A percentile compares a stretch with the other conserved stretches of the same genome.
These are phyloP conservation scores for Gleditsia sinensis DNA, from an alignment of 306 rosid species.

Conservation along the genomic window DNA sequence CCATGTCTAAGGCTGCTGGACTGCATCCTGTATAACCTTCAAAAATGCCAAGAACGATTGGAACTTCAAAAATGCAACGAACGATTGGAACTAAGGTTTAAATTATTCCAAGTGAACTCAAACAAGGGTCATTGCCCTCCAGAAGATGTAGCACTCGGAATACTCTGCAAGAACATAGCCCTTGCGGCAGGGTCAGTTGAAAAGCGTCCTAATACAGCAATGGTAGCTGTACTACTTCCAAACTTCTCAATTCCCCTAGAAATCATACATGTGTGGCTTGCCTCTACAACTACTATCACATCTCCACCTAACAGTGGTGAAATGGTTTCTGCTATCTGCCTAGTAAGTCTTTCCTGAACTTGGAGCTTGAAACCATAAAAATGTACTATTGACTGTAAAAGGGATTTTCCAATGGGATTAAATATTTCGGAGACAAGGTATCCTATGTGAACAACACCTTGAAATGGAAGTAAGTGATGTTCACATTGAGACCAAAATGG, in stretches of 20 bases:
- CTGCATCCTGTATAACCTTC: neutral
- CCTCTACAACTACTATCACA: slow-evolving; percentile 91
- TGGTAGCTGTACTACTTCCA: slow-evolving; percentile 90
- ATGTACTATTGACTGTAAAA: slow-evolving; percentile 72
- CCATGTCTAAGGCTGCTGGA: slow-evolving; percentile 10
- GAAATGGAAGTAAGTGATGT: slow-evolving; percentile 94
- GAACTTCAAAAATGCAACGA: slow-evolving; percentile 10
- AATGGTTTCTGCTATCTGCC: slow-evolving; percentile 91
- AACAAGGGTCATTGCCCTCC: slow-evolving; percentile 39
- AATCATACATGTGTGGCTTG: slow-evolving; percentile 94
- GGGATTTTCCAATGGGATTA: slow-evolving; percentile 62
- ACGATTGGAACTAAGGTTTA: neutral
- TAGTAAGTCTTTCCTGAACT: slow-evolving; percentile 95
- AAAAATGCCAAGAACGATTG: slow-evolving; percentile 11
- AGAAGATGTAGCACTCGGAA: slow-evolving; percentile 51
- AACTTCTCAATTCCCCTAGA: slow-evolving; percentile 92
- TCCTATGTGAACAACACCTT: slow-evolving; percentile 90
- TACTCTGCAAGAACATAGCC: slow-evolving; percentile 74
- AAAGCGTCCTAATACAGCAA: slow-evolving; percentile 77
- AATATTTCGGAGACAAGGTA: slow-evolving; percentile 50
- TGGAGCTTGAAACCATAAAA: slow-evolving; percentile 96
- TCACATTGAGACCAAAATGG: slow-evolving; percentile 94
- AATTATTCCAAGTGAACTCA: neutral
- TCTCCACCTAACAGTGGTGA: slow-evolving; percentile 75
- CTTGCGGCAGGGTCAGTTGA: slow-evolving; percentile 59